Base-by-base conservation (phyloP, 176 grass and related monocot genomes). In the Coix lacrymajobi region DNA sequence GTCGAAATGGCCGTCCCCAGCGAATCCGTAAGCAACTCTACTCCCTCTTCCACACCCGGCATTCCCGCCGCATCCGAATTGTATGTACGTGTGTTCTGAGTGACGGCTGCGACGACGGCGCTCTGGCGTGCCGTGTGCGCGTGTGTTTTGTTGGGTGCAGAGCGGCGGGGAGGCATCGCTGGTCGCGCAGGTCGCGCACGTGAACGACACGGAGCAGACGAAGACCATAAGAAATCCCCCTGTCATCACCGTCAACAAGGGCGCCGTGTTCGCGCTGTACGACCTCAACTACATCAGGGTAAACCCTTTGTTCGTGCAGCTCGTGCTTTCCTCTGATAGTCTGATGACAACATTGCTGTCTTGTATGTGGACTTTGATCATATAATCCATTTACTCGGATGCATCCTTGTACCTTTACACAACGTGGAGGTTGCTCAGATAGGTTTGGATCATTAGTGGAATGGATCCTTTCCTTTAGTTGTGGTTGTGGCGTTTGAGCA, bases 141-240 rank as follows among this genome's bases (percentile, higher is more conserved):
- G 81, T 52, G 41, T 20, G 17, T 32, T 19, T 64, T n/a, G n/a
- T n/a, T 32, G 62, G 67, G 8, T 62, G 40, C 87, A 98, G 89
- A 95, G 85, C 69, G 96, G 91, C 65, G 79, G 87, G 57, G 96
- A 96, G 89, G 83, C 91, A 30, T 93, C 91, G 32, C 72, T 96
- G 45, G 87, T 93, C n/a, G 93, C 85, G 38, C 65, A 90, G 36
- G 49, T 96, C 77, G 80, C 48, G 69, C 91, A 98, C 64, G 89
- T 78, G 79, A 90, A 89, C 43, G 69, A 75, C 31, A 85, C 79
- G 6, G 38, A 90, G 57, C 74, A 66, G 11, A 83, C 82, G 89
- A 48, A 74, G 71, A 78, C 68, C 12, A 49, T 99, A 32, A 85
- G 80, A 1, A 67, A 88, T 3, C 87, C 93, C 20, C 93, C 91